Base-by-base conservation (phyloP, 2,329 filamentous ascomycete genomes). In the Xylaria sp. region DNA sequence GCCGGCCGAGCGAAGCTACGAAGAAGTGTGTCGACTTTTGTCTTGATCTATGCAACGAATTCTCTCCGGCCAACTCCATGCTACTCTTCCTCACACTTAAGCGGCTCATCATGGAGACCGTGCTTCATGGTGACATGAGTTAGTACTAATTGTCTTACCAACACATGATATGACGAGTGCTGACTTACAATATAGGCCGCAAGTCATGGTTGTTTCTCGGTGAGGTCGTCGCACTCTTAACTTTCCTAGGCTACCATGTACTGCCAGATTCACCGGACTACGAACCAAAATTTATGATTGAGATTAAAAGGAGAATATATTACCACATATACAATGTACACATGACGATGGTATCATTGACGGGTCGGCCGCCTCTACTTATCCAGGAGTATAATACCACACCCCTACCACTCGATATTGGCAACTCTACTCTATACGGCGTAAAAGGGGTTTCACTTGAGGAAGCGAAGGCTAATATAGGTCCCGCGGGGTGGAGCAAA, bases 161-260 rank as follows among this genome's bases (percentile, higher is more conserved):
- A 37, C 13, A 44, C 16, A 40, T 10, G 21, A 55, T 54, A 23
- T 40, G 29, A n/a, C 2, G 29, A 5, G 62, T 48, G 42, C 65
- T 70, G 60, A 73, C 21, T 18, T 10, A 12, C 5, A 25, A 3
- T n/a, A 3, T 32, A 78, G 76, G 72, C 64, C 69, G 77, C 25
- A 62, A 70, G 10, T 73, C 75, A 5, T 79, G 77, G 77, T 68
- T 74, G 16, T 69, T 60, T 27, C 72, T 76, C 23, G 74, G 74
- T n/a, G 75, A 78, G 40, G 53, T 66, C 1, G 48, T 78, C 42
- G 63, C 75, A 0, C 68, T 78, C 10, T 23, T 77, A 50, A 86
- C 86, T 47, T 85, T 85, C 44, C 84, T 87, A 18, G 83, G 85
- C 60, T 84, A 82, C 6, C 86, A 87, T 72, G 81, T 79, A 16